These are phyloP conservation scores for Colletotrichum sp. DNA, from an alignment of 2,329 filamentous ascomycete genomes.

Conservation along the genomic window DNA sequence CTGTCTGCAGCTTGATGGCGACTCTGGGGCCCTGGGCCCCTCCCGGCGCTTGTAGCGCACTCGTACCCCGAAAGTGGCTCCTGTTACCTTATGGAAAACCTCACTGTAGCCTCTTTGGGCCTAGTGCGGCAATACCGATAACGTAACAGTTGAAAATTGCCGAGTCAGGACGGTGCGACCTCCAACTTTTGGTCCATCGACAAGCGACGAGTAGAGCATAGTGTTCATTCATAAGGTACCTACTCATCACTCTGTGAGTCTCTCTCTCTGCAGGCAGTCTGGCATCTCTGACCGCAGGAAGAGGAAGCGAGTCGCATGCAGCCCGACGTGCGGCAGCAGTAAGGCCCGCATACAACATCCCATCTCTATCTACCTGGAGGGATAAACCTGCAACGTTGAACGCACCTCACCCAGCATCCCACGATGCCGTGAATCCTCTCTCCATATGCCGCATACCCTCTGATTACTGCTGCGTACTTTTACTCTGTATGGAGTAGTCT, in stretches of 20 bases:
- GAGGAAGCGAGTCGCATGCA: neutral
- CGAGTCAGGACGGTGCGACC: conserved; percentile 29
- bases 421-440: neutral
- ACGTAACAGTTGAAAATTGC: conserved; percentile 50
- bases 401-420: neutral
- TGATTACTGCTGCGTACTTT: neutral
- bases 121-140: conserved; percentile 43
- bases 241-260: neutral
- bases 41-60: conserved; percentile 4
- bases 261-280: no score
- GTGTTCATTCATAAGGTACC: neutral
- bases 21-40: neutral
- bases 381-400: neutral
- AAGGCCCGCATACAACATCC: neutral
- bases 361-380: neutral
- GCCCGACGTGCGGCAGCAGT: neutral
- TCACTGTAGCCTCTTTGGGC: conserved; percentile 24
- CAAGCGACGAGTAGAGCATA: neutral
- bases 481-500: neutral
- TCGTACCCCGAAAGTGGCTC: conserved; percentile 25
- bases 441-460: neutral
- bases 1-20: neutral
- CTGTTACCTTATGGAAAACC: conserved; percentile 56
- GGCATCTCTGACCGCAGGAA: neutral
- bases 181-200: neutral